Base-by-base conservation (phyloP, 2,329 filamentous ascomycete species). In the Aureobasidium sp. region DNA sequence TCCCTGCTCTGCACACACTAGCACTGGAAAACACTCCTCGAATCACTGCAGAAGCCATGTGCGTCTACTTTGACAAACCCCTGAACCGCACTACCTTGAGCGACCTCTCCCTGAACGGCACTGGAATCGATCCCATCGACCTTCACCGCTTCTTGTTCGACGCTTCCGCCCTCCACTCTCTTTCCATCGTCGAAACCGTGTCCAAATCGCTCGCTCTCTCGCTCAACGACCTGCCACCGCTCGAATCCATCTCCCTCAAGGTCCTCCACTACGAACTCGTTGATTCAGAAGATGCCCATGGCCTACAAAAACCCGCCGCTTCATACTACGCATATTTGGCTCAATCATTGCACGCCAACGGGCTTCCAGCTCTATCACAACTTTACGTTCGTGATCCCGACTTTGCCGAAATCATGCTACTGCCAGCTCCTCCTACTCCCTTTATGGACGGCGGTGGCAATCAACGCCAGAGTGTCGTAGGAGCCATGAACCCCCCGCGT, bases 281-380 rank as follows among this genome's bases (percentile, higher is more conserved):
- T 10, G 77, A 81, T 3, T 74, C 74, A 8, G 71, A 79, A 3
- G 72, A 79, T 0, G 79, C 81, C 19, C 76, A 83, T 10, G 85
- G 81, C 56, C 69, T 72, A 10, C 66, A 78, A 47, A 73, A 76
- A 45, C 74, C 77, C 1, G 71, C 74, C 6, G 70, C 73, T 21
- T 79, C 77, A 16, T 94, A 95, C 71, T 95, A 96, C 69, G 80
- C 81, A 56, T 95, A 95, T 68, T 80, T 97, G 17, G 84, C 88
- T 22, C 80, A 80, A n/a, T 95, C 88, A 0, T 79, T 97, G 27
- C 80, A 93, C 56, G 79, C 82, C 14, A 85, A 85, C 57, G 79
- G 81, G 6, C 77, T 97, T 6, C 89, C 90, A 1, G 79, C 78
- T 30, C 76, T 97, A 7, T 78, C 78, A 30, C 80, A 84, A 19